Percentiles rank a stretch among this genome's conserved stretches.
phyloP scores from a whole-genome alignment of 768 basidiomycete genomes.

The Hypsizygus marmoreus region DNA sequence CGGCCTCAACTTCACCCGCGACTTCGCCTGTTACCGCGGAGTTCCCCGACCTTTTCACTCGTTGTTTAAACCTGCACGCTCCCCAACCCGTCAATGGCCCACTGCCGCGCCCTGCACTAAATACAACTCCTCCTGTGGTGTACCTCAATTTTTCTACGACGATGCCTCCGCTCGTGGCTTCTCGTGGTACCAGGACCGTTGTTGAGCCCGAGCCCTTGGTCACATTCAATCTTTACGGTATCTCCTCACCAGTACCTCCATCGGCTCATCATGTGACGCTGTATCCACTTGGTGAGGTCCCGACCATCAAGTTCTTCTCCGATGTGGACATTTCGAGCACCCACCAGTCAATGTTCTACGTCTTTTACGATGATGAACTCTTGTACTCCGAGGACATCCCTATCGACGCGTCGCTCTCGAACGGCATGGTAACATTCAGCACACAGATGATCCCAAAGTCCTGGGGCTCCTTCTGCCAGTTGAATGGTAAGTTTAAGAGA shows the following conservation, averaged over 20 bases:
- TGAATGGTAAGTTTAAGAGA: slow-evolving; percentile 20
- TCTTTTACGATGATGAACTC: slow-evolving; percentile 22
- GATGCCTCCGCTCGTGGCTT: too few species aligned
- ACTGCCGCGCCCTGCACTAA: background rate
- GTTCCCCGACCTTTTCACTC: slow-evolving; percentile 8
- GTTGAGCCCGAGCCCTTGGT: too few species aligned
- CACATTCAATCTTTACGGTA: too few species aligned
- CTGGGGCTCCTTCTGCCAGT: slow-evolving; percentile 26
- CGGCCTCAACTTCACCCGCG: slow-evolving; percentile 13
- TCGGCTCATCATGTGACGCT: slow-evolving; percentile 5
- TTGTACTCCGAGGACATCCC: slow-evolving; percentile 25
- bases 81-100: too few species aligned
- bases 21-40: slow-evolving; percentile 13
- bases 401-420: slow-evolving; percentile 11
- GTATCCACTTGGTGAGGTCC: too few species aligned
- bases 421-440: slow-evolving; percentile 2
- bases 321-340: slow-evolving; percentile 14
- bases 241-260: too few species aligned
- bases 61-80: background rate
- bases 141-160: too few species aligned
- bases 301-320: slow-evolving; percentile 23
- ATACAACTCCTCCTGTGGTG: background rate
- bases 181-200: too few species aligned
- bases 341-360: slow-evolving; percentile 23
- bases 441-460: slow-evolving; percentile 23